These are phyloP conservation scores for Sordaria brevicollis DNA, from an alignment of 495 filamentous ascomycete genomes.

Conservation along the genomic window DNA sequence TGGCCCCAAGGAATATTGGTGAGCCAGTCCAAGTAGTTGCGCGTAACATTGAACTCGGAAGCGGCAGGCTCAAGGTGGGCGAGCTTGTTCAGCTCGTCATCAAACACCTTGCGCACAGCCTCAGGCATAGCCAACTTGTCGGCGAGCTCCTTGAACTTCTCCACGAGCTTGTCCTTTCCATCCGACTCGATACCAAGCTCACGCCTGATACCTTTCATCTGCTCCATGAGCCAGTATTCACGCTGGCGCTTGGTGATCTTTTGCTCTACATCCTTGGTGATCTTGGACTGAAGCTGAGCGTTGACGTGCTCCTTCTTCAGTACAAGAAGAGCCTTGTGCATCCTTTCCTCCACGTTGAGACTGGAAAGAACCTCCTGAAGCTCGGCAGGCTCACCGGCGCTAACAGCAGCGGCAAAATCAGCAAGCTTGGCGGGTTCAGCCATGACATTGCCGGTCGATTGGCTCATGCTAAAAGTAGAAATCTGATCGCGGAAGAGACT, in stretches of 20 bases:
- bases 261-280: slow-evolving; percentile 93
- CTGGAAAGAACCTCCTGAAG: slow-evolving; percentile 88
- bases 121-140: slow-evolving; percentile 94
- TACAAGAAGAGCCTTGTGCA: slow-evolving; percentile 81
- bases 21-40: slow-evolving; percentile 98
- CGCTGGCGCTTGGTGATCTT: slow-evolving; percentile 97
- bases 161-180: slow-evolving; percentile 94
- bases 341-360: slow-evolving; percentile 78
- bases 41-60: slow-evolving; percentile 97
- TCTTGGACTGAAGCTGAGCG: slow-evolving; percentile 91
- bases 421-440: slow-evolving; percentile 91
- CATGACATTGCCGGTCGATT: slow-evolving; percentile 86
- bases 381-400: slow-evolving; percentile 79
- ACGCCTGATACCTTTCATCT: slow-evolving; percentile 97
- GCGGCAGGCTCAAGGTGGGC: slow-evolving; percentile 89
- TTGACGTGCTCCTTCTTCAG: slow-evolving; percentile 98
- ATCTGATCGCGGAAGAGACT: slow-evolving; percentile 96
- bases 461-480: slow-evolving; percentile 89
- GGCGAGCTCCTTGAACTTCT: slow-evolving; percentile 94
- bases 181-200: slow-evolving; percentile 96
- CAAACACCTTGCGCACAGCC: slow-evolving; percentile 90
- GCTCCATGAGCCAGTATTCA: slow-evolving; percentile 98
- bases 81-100: slow-evolving; percentile 95
- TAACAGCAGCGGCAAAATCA: slow-evolving; percentile 94
- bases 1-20: slow-evolving; percentile 98